Conservation (phyloP, 2,329 filamentous ascomycete species). For the Ceratocystis smalleyi region DNA sequence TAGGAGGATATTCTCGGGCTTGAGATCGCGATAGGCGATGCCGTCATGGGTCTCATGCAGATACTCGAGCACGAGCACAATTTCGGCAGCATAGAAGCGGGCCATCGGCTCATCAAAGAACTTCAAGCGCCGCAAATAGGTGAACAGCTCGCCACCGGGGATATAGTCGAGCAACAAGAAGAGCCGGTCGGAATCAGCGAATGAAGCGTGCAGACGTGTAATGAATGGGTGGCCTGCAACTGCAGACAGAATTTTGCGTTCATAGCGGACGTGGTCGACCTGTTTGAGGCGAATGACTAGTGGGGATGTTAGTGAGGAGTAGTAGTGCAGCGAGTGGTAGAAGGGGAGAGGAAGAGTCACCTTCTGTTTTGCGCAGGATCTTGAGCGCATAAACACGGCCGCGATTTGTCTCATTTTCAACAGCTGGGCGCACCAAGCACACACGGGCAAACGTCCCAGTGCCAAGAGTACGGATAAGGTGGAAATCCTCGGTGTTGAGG, state of each 20-base stretch:
- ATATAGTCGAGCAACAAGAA: conserved; percentile 78
- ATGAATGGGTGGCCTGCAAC: conserved; percentile 74
- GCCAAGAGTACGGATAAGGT: conserved; percentile 58
- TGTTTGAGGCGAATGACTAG: conserved; percentile 66
- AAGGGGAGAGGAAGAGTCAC: conserved; percentile 18
- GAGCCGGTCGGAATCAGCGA: conserved; percentile 61
- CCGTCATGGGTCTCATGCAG: conserved; percentile 63
- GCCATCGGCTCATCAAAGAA: conserved; percentile 66
- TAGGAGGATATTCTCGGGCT: conserved; percentile 68
- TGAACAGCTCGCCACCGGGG: conserved; percentile 72
- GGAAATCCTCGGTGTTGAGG: conserved; percentile 44
- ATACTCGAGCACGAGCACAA: conserved; percentile 66
- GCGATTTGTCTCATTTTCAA: conserved; percentile 35
- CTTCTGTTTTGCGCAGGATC: conserved; percentile 54
- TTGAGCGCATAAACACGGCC: conserved; percentile 66
- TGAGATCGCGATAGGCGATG: conserved; percentile 66
- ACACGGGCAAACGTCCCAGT: conserved; percentile 74
- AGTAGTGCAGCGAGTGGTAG: too few relatives aligned
- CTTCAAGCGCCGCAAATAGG: conserved; percentile 60
- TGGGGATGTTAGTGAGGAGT: too few relatives aligned
- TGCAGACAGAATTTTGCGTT: conserved; percentile 61
- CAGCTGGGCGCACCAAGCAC: conserved; percentile 55
- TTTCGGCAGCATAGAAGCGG: conserved; percentile 72
- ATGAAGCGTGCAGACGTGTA: conserved; percentile 61
- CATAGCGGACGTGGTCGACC: conserved; percentile 72